These are phyloP conservation scores for Nidularia sp. DNA, from an alignment of 768 basidiomycete genomes.

Conservation along the genomic window DNA sequence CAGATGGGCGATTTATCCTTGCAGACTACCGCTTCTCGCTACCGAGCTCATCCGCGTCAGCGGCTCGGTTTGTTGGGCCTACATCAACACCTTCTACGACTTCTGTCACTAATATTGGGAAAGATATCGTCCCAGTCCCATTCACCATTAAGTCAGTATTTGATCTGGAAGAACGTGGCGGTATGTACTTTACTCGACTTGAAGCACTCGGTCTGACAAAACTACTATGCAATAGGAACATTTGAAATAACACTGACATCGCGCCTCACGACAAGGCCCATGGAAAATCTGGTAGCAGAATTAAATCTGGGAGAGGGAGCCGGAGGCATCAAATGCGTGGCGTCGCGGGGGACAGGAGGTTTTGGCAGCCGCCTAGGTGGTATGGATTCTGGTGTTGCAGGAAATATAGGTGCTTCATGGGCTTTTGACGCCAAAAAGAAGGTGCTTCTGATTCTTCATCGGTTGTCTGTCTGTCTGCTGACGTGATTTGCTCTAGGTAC, in stretches of 20 bases:
- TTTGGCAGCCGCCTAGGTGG: slow-evolving; percentile 28
- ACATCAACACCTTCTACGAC: slow-evolving; percentile 10
- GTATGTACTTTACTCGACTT: slow-evolving; percentile 15
- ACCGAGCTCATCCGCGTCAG: slow-evolving; percentile 29
- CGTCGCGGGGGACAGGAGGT: slow-evolving; percentile 52
- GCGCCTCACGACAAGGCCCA: slow-evolving; percentile 53
- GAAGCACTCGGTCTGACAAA: background rate
- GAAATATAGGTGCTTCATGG: slow-evolving; percentile 61
- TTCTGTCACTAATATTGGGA: slow-evolving; percentile 10
- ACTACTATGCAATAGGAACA: slow-evolving; percentile 31
- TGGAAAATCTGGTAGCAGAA: slow-evolving; percentile 72
- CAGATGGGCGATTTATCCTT: slow-evolving; percentile 84
- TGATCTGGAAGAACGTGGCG: slow-evolving; percentile 38
- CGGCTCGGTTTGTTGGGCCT: slow-evolving; percentile 16
- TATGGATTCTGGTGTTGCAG: slow-evolving; percentile 23
- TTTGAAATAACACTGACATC: slow-evolving; percentile 65
- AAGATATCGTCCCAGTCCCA: slow-evolving; percentile 48
- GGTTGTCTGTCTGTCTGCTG: background rate
- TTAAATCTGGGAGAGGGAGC: slow-evolving; percentile 75
- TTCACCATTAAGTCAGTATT: slow-evolving; percentile 46
- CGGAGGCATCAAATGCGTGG: slow-evolving; percentile 67
- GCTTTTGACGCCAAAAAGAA: slow-evolving; percentile 67
- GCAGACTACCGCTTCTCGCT: slow-evolving; percentile 73
- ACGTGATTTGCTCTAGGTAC: slow-evolving; percentile 35
- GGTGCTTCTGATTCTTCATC: slow-evolving; percentile 27